Conservation (phyloP, 2,329 filamentous ascomycete species). For the Fusarium euwallaceae region DNA sequence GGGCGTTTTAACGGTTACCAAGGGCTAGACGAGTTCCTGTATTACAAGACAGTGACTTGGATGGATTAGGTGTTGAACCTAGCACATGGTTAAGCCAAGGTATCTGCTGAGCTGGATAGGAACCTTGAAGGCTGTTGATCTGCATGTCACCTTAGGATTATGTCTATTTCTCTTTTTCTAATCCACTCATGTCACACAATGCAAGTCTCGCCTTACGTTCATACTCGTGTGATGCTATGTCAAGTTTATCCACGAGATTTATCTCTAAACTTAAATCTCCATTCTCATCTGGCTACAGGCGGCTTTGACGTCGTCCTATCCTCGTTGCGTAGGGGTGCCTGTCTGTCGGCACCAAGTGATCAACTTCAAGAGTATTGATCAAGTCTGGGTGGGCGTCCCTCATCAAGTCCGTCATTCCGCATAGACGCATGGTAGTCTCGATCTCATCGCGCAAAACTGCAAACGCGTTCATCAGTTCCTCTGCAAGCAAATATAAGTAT, state of each 20-base stretch:
- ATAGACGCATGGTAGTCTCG: slow-evolving; percentile 74
- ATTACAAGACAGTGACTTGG: slow-evolving; percentile 43
- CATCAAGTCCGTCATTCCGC: slow-evolving; percentile 71
- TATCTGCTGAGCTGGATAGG: neutral
- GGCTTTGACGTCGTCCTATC: neutral
- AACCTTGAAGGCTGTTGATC: neutral
- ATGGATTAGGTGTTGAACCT: neutral
- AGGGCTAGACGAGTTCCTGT: slow-evolving; percentile 43
- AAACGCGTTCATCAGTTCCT: neutral
- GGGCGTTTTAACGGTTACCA: slow-evolving; percentile 64
- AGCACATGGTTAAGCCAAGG: neutral
- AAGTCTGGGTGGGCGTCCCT: slow-evolving; percentile 6
- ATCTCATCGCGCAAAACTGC: slow-evolving; percentile 67
- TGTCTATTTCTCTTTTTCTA: neutral
- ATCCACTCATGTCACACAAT: too few relatives aligned
- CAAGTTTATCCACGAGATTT: neutral
- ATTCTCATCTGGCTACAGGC: neutral
- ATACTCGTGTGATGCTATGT: neutral
- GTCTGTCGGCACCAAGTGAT: slow-evolving; percentile 2
- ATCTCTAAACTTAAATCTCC: neutral
- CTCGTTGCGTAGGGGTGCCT: slow-evolving; percentile 11
- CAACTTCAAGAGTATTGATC: slow-evolving; percentile 10
- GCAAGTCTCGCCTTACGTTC: neutral
- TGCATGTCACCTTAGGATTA: neutral
- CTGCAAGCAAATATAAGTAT: neutral